Percentiles rank a stretch among this genome's conserved stretches.
These are phyloP conservation scores for Suhomyces wounanorum DNA, from an alignment of 1,139 yeast genomes.

Conservation along the genomic window DNA sequence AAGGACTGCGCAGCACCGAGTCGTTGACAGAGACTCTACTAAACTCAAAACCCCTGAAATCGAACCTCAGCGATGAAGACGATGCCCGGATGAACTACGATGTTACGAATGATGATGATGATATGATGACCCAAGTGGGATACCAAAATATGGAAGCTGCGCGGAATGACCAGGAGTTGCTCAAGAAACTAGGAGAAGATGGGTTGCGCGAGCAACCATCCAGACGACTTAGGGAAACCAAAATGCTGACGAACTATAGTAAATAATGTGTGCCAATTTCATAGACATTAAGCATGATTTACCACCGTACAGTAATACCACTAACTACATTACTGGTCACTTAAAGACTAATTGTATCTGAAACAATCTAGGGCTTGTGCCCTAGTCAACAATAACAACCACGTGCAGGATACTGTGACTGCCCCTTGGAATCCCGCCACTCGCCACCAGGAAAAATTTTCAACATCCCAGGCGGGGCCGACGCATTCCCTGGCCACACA, in stretches of 20 bases:
- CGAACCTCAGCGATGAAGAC: constrained; percentile 5
- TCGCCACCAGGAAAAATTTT: constrained; percentile 10
- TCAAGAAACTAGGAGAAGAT: constrained; percentile 27
- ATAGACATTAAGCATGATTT: background rate
- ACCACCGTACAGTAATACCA: background rate
- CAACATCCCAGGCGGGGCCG: constrained; percentile 14
- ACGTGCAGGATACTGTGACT: constrained; percentile 3
- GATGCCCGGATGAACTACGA: constrained; percentile 19
- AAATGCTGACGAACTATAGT: constrained; percentile 7
- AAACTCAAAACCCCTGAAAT: constrained; percentile 11
- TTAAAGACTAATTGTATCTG: too few relatives aligned
- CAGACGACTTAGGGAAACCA: constrained; percentile 9
- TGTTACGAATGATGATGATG: constrained; percentile 26
- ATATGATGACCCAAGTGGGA: constrained; percentile 30
- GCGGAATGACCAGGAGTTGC: constrained; percentile 27
- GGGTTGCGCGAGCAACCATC: constrained; percentile 15
- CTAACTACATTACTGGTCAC: too few relatives aligned
- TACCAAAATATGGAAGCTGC: constrained; percentile 35
- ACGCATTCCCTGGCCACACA: constrained; percentile 10
- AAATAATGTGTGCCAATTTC: constrained; percentile 3
- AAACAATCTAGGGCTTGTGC: constrained; percentile 7
- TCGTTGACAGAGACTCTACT: constrained; percentile 7
- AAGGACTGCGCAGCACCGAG: constrained; percentile 19
- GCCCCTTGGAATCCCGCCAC: constrained; percentile 2
- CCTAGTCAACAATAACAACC: background rate